Conservation (phyloP, 2,329 filamentous ascomycete genomes). For the Ophiocordyceps camponoti-floridani region DNA sequence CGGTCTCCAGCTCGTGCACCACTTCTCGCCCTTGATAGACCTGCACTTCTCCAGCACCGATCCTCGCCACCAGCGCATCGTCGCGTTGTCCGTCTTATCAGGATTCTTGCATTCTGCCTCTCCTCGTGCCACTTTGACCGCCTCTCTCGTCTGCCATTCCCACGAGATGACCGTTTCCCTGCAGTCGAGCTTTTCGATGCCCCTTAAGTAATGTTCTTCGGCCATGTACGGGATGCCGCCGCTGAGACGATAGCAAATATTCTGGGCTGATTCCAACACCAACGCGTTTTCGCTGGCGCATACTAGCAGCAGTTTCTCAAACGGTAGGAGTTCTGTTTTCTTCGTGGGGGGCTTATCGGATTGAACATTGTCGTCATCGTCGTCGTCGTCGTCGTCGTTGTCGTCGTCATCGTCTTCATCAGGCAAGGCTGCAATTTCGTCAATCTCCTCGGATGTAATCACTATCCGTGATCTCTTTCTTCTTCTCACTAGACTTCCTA, state of each 20-base stretch:
- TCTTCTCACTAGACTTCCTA: neutral
- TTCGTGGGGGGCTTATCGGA: neutral
- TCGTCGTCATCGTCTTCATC: neutral
- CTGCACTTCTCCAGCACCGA: neutral
- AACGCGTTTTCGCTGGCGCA: neutral
- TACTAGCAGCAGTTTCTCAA: neutral
- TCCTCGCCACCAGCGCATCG: neutral
- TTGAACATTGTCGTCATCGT: neutral
- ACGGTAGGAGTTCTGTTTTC: neutral
- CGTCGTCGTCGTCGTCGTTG: neutral
- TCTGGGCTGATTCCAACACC: neutral
- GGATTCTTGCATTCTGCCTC: neutral
- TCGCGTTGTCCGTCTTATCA: neutral
- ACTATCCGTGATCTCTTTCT: neutral
- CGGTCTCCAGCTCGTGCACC: neutral
- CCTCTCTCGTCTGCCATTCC: neutral
- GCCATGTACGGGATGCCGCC: neutral
- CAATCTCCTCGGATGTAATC: neutral
- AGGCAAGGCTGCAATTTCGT: neutral
- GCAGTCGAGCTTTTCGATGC: neutral
- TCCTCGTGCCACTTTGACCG: neutral
- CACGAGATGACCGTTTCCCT: neutral
- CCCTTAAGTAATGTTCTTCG: neutral
- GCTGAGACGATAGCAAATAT: neutral
- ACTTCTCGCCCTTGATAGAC: neutral